These are phyloP conservation scores for Rhodotorula sp. DNA, from an alignment of 1,284 basidiomycete genomes.

Conservation along the genomic window DNA sequence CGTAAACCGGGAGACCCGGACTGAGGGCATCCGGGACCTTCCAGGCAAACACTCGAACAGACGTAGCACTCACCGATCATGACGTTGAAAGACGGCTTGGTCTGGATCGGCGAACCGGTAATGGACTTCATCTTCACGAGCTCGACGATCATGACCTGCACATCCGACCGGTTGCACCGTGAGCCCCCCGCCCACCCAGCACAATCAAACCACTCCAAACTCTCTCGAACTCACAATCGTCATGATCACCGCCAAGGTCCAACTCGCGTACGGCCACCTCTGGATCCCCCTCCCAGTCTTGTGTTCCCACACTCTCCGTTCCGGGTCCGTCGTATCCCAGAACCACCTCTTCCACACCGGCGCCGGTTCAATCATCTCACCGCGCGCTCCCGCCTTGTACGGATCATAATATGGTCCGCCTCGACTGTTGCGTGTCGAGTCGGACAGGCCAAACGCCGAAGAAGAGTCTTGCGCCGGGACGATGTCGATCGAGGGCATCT, in stretches of 20 bases:
- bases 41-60: neutral
- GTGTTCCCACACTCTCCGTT: constrained; percentile 48
- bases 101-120: constrained; percentile 49
- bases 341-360: constrained; percentile 38
- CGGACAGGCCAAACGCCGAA: neutral
- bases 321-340: constrained; percentile 44
- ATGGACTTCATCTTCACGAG: constrained; percentile 31
- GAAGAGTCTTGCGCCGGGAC: constrained; percentile 10
- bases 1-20: too few relatives aligned
- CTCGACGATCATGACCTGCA: constrained; percentile 30
- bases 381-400: neutral
- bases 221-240: constrained; percentile 57
- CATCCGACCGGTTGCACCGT: too few relatives aligned
- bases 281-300: constrained; percentile 80
- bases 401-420: neutral
- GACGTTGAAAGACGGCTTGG: constrained; percentile 74
- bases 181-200: too few relatives aligned
- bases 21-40: too few relatives aligned
- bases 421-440: too few relatives aligned
- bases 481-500: constrained; percentile 31
- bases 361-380: constrained; percentile 11
- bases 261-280: constrained; percentile 64
- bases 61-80: constrained; percentile 58
- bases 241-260: constrained; percentile 64
- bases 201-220: too few relatives aligned